phyloP scores from a whole-genome alignment of 345 rosid species.

The Noccaea bulbosa region DNA sequence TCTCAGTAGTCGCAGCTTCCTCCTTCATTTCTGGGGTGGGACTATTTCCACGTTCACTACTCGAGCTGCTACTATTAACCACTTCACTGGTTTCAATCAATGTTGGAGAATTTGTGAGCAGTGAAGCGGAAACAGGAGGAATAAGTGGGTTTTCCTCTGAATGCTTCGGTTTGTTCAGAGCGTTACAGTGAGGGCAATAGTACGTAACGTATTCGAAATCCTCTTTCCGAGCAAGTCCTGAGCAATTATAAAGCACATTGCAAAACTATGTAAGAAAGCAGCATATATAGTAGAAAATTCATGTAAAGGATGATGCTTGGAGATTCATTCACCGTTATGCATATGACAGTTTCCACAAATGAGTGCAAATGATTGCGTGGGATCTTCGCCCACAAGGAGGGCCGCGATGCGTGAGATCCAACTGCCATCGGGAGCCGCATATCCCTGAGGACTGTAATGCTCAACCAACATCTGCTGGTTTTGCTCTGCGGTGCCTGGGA shows the following conservation, averaged over 20 bases:
- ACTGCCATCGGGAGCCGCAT: conserved; percentile 60
- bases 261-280: conserved; percentile 8
- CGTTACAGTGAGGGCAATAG: conserved; percentile 90
- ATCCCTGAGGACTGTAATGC: conserved; percentile 65
- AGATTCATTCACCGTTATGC: conserved; percentile 81
- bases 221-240: conserved; percentile 91
- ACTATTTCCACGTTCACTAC: conserved; percentile 40
- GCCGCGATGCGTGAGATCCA: conserved; percentile 96
- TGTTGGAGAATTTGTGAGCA: conserved; percentile 40
- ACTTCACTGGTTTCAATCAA: conserved; percentile 45
- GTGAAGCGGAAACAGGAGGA: conserved; percentile 43
- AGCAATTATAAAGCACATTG: conserved; percentile 6
- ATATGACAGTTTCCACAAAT: conserved; percentile 92
- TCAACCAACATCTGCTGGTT: conserved; percentile 63
- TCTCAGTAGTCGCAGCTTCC: conserved; percentile 33
- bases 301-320: neutral
- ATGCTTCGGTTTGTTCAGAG: conserved; percentile 72
- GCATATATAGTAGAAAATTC: neutral
- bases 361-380: conserved; percentile 86
- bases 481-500: conserved; percentile 50
- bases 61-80: conserved; percentile 38
- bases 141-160: conserved; percentile 43
- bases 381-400: conserved; percentile 96
- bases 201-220: conserved; percentile 79
- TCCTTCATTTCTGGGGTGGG: conserved; percentile 34